These are phyloP conservation scores for Sclerotiophoma versabilis DNA, from an alignment of 2,329 filamentous ascomycete species.

Conservation along the genomic window DNA sequence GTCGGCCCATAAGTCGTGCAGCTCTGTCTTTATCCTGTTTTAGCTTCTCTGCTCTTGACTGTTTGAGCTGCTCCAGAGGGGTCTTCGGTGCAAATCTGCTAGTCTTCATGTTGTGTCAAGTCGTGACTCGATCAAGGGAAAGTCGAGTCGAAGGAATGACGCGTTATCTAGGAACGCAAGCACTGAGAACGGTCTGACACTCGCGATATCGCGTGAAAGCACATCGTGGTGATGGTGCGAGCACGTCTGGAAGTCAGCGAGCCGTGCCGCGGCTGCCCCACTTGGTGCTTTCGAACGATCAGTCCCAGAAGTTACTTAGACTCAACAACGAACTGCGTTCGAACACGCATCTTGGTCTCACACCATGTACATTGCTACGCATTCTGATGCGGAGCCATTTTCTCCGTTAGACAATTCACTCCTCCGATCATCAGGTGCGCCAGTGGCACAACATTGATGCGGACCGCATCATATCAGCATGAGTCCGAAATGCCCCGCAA, in stretches of 20 bases:
- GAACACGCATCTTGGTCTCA: too few relatives aligned
- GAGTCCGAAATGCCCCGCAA: too few relatives aligned
- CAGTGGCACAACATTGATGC: too few relatives aligned
- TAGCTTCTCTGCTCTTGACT: constrained; percentile 37
- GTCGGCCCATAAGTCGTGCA: constrained; percentile 34
- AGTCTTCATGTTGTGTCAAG: constrained; percentile 23
- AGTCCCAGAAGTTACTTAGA: too few relatives aligned
- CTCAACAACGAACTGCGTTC: too few relatives aligned
- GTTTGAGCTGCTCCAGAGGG: constrained; percentile 31
- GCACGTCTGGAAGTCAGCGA: background rate
- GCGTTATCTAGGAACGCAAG: background rate
- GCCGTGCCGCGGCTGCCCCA: constrained; percentile 1
- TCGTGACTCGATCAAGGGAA: background rate
- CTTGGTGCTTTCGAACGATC: too few relatives aligned
- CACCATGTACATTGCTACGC: too few relatives aligned
- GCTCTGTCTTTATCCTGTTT: constrained; percentile 41
- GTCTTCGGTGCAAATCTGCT: constrained; percentile 45
- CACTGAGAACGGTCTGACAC: background rate
- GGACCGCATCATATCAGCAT: too few relatives aligned
- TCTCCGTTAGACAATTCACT: too few relatives aligned
- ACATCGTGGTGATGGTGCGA: background rate
- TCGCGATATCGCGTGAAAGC: background rate
- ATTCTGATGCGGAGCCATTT: too few relatives aligned
- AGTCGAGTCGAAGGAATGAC: too few relatives aligned
- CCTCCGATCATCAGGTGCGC: too few relatives aligned